Conservation (phyloP, 768 basidiomycete species). For the Amanita thiersii region DNA sequence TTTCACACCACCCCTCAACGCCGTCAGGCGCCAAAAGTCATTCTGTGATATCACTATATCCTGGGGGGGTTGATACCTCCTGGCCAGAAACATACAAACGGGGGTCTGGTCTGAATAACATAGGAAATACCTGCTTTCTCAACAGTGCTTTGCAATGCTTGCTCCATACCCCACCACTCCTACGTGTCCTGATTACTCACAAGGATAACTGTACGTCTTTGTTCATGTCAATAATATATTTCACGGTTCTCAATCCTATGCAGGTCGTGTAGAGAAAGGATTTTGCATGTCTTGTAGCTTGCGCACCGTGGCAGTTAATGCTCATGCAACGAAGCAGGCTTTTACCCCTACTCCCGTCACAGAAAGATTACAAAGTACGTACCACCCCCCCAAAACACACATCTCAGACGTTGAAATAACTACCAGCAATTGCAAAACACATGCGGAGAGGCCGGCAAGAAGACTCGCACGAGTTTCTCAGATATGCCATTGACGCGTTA, state of each 20-base stretch:
- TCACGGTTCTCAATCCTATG: constrained; percentile 7
- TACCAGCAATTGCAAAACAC: constrained; percentile 80
- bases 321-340: constrained; percentile 35
- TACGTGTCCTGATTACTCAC: constrained; percentile 50
- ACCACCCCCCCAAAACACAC: neutral
- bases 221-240: constrained; percentile 1
- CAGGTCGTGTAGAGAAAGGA: constrained; percentile 35
- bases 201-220: constrained; percentile 52
- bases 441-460: constrained; percentile 91
- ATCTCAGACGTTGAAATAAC: constrained; percentile 10
- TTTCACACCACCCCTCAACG: constrained; percentile 16
- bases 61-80: constrained; percentile 47
- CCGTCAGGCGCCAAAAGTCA: constrained; percentile 16
- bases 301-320: constrained; percentile 44
- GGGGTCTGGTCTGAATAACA: constrained; percentile 71
- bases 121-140: constrained; percentile 92
- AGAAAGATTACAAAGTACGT: constrained; percentile 61
- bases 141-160: constrained; percentile 94
- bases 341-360: constrained; percentile 64
- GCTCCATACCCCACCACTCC: constrained; percentile 84
- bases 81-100: constrained; percentile 47
- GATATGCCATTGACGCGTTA: constrained; percentile 86
- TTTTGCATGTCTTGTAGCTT: constrained; percentile 83
- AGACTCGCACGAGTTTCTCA: constrained; percentile 95
- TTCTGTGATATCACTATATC: constrained; percentile 36